Base-by-base conservation (phyloP, 305 asterid genomes). In the Fraxinus platypoda region DNA sequence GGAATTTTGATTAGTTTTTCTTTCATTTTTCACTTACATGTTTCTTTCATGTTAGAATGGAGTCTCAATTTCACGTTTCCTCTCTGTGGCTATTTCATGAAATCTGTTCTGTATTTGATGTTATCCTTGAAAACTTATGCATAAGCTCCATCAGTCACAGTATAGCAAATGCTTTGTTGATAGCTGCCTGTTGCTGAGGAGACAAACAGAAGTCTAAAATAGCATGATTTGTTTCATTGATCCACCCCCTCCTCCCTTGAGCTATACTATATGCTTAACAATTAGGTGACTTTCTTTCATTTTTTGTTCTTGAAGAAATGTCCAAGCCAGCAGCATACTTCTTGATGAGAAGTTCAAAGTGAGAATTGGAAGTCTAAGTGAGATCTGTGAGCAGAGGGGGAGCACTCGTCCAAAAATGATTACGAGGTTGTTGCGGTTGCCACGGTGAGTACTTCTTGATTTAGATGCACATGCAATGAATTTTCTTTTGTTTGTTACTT, bases 271-370 rank as follows among this genome's bases (percentile, higher is more conserved):
- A 66, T 25, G 73, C 73, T 64, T 8, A 66, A 25, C 74, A 25
- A 26, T 66, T 26, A 66, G n/a, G 19, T 66, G 74, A 12, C 74
- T 66, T 66, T 8, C 19, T 23, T 66, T 11, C n/a, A 3, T 66
- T 66, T 66, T 66, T 66, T 66, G 34, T 77, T 70, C 78, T 25
- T 88, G 76, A 88, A 95, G 99, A 92, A 97, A 95, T 89, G 86
- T 95, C 79, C 98, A 95, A 92, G 96, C 98, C 54, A 92, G 98
- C 85, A 94, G 99, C 86, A 90, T 95, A 84, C 95, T 95, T 83
- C 98, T 96, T 77, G 99, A 96, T 74, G 98, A 95, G 81, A 93
- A 91, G 88, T 95, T 86, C 68, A 97, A 95, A 90, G 97, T 95
- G 79, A 89, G 97, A 79, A 83, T 94, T 59, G 98, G 97, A 84